phyloP scores from a whole-genome alignment of 1,139 yeast species.

The Citeromyces hawaiiensis region DNA sequence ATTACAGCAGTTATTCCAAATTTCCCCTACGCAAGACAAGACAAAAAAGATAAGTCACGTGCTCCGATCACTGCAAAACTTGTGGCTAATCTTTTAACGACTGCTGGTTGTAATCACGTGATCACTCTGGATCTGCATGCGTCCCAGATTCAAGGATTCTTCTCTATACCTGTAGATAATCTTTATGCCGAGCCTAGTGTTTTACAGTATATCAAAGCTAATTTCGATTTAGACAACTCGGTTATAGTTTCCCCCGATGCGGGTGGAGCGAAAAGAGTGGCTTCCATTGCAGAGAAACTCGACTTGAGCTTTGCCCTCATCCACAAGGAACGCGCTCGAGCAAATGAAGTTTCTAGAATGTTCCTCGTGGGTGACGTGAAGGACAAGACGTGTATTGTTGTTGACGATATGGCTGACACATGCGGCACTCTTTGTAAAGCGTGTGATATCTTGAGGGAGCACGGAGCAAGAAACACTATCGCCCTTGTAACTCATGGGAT shows the following conservation, averaged over 20 bases:
- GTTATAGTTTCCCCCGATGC: slow-evolving; percentile 76
- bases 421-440: slow-evolving; percentile 76
- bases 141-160: slow-evolving; percentile 75
- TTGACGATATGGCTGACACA: slow-evolving; percentile 81
- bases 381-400: slow-evolving; percentile 53
- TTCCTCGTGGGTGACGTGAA: slow-evolving; percentile 69
- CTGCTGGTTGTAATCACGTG: slow-evolving; percentile 74
- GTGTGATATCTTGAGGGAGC: slow-evolving; percentile 42
- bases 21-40: slow-evolving; percentile 78
- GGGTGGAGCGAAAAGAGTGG: slow-evolving; percentile 79
- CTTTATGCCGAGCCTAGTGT: slow-evolving; percentile 73
- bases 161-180: slow-evolving; percentile 71
- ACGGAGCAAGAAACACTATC: slow-evolving; percentile 61
- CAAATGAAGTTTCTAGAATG: slow-evolving; percentile 68
- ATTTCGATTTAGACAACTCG: slow-evolving; percentile 28
- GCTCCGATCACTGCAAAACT: slow-evolving; percentile 77
- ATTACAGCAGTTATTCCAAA: slow-evolving; percentile 72
- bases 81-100: slow-evolving; percentile 61
- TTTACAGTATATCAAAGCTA: slow-evolving; percentile 50
- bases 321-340: slow-evolving; percentile 72
- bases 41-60: slow-evolving; percentile 67
- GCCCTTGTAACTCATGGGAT: slow-evolving; percentile 77
- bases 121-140: slow-evolving; percentile 80
- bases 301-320: slow-evolving; percentile 70
- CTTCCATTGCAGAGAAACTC: slow-evolving; percentile 63